These are phyloP conservation scores for Phytophthora macrochlamydospora DNA, from an alignment of 352 stramenopile genomes.

Conservation along the genomic window DNA sequence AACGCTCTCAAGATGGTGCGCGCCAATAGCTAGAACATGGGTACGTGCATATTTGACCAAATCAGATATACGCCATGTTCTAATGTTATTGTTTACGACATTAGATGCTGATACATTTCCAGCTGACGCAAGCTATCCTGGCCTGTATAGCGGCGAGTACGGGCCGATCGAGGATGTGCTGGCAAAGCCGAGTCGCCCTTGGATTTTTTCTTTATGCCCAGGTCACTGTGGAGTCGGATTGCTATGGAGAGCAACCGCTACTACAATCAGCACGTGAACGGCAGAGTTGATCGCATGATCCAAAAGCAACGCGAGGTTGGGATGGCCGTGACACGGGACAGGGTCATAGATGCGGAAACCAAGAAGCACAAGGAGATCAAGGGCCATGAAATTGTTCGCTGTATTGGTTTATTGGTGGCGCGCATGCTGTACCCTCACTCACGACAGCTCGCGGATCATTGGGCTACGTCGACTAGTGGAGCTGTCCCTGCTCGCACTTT, in stretches of 20 bases:
- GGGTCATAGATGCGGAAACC: conserved; percentile 3
- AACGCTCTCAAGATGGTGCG: conserved; percentile 3
- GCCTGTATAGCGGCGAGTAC: conserved; percentile 4
- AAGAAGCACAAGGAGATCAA: conserved; percentile 18
- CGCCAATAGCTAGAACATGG: conserved; percentile 3
- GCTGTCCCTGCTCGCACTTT: conserved; percentile 18
- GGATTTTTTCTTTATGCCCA: conserved; percentile 16
- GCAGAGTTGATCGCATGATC: background rate
- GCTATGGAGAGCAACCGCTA: conserved; percentile 17
- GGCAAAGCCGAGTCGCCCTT: conserved; percentile 3
- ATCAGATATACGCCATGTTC: conserved; percentile 6
- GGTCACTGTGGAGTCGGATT: conserved; percentile 3
- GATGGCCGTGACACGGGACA: background rate
- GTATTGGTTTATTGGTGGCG: conserved; percentile 14
- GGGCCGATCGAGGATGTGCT: conserved; percentile 1
- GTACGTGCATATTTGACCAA: conserved; percentile 2
- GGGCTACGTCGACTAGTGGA: background rate
- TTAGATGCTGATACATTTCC: conserved; percentile 8
- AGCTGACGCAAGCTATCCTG: background rate
- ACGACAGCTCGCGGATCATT: conserved; percentile 11
- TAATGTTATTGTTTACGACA: background rate
- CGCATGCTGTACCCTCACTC: conserved; percentile 16
- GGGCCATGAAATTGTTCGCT: conserved; percentile 8
- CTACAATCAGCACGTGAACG: conserved; percentile 17
- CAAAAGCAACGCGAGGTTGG: background rate